These are phyloP conservation scores for Wickerhamomyces sp. DNA, from an alignment of 1,139 yeast genomes.

Conservation along the genomic window DNA sequence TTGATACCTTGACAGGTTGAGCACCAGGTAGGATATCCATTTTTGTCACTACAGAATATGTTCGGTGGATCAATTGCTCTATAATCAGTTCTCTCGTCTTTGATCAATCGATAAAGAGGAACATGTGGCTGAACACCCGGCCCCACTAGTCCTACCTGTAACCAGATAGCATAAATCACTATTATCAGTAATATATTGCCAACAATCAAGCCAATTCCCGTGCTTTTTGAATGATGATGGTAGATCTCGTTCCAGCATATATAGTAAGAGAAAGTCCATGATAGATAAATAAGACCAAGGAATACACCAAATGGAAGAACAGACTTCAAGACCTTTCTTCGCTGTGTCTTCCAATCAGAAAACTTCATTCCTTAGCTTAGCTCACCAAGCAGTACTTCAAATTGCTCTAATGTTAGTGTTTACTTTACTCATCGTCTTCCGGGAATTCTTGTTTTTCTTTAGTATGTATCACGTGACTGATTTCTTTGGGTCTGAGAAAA, in stretches of 20 bases:
- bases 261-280: conserved; percentile 20
- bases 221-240: conserved; percentile 15
- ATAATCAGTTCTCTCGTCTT: conserved; percentile 12
- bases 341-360: neutral
- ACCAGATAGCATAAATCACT: conserved; percentile 24
- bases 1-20: conserved; percentile 48
- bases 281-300: conserved; percentile 11
- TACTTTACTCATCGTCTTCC: no score
- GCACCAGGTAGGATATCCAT: conserved; percentile 64
- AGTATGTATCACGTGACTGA: neutral
- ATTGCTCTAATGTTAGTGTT: no score
- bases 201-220: conserved; percentile 29
- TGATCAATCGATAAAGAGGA: conserved; percentile 27
- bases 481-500: neutral
- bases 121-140: conserved; percentile 27
- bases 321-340: neutral
- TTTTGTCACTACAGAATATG: conserved; percentile 49
- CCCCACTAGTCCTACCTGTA: conserved; percentile 21
- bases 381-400: neutral
- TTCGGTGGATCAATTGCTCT: conserved; percentile 37
- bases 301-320: conserved; percentile 2
- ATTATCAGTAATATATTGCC: conserved; percentile 23
- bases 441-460: no score
- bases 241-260: conserved; percentile 21
- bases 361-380: neutral